Evolutionary conservation across 2,329 filamentous ascomycete species (phyloP), one percentile per base, ranked within the genome.

Genomic region (Bimuria novae-zelandiae): DNA sequence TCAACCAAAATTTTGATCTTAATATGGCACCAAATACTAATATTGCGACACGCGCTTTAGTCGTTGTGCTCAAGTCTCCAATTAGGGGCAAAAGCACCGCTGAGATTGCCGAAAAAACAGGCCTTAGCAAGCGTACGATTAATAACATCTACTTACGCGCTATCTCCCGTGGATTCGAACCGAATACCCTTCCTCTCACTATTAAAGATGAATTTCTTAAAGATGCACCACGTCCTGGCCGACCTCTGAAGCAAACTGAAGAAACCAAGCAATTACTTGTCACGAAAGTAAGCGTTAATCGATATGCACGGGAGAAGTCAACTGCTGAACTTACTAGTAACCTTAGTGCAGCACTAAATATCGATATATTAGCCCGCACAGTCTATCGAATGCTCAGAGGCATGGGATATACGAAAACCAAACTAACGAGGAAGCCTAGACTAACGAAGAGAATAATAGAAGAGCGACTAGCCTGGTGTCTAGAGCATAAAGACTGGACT

Each of bases 241-340:
- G 49, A 6, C 52, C 55, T 12, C 2, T 27, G 16, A 57, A 60
- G 33, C 23, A 54, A 25, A n/a, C n/a, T n/a, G 48, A 37, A 19
- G 19, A 40, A n/a, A n/a, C 23, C 14, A 48, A 49, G 10, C 37
- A 46, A 12, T 19, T 45, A 23, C 12, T 36, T n/a, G 16, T 54
- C 23, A n/a, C 44, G 27, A 3, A 32, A 36, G 49, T 57, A 54
- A 36, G 42, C 12, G 19, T 19, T 32, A 36, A 60, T 41, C 25
- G 52, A 19, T 55, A 47, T 52, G 37, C 49, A 32, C n/a, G 49
- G 32, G 55, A 60, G 44, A 57, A 57, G 32, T 16, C 27, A 11
- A 49, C 36, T 27, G 25, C 51, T 50, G 17, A 55, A 16, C 5
- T 59, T 25, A 22, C 36, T 37, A 16, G 19, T 12, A 17, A 30